Percentiles rank a stretch among this genome's conserved stretches.
Conservation (phyloP, 1,284 basidiomycete genomes). For the Ganoderma leucocontextum region DNA sequence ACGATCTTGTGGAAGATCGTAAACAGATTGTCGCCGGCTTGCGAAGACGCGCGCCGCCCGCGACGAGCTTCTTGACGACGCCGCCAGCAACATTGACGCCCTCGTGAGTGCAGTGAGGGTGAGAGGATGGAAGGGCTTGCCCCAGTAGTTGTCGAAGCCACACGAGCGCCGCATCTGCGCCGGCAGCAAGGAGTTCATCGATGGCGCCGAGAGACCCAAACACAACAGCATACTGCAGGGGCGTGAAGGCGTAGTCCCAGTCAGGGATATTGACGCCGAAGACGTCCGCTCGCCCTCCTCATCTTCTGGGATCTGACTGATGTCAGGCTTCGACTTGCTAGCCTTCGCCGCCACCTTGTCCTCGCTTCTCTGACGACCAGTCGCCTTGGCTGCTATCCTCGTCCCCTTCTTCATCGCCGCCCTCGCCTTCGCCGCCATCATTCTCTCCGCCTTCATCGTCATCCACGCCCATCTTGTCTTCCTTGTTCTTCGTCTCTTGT, state of each 20-base stretch:
- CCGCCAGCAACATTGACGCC: slow-evolving; percentile 49
- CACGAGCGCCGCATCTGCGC: slow-evolving; percentile 47
- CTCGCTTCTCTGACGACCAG: slow-evolving; percentile 43
- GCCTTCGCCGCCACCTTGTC: slow-evolving; percentile 33
- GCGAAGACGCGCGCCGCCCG: slow-evolving; percentile 56
- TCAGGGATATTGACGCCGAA: slow-evolving; percentile 60
- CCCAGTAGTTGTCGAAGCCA: slow-evolving; percentile 33
- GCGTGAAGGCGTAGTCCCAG: slow-evolving; percentile 64
- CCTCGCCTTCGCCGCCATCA: slow-evolving; percentile 32
- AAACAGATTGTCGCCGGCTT: slow-evolving; percentile 51
- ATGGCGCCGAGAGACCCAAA: slow-evolving; percentile 54
- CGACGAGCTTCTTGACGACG: slow-evolving; percentile 56
- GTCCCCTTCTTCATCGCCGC: slow-evolving; percentile 38
- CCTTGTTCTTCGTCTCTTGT: slow-evolving; percentile 36
- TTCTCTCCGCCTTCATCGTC: slow-evolving; percentile 44
- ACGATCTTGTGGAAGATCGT: slow-evolving; percentile 62
- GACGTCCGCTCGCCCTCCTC: slow-evolving; percentile 56
- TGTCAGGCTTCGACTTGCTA: slow-evolving; percentile 29
- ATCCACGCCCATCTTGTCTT: slow-evolving; percentile 41
- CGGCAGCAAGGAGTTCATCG: slow-evolving; percentile 55
- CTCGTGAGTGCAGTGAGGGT: slow-evolving; percentile 54
- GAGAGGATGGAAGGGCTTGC: slow-evolving; percentile 53
- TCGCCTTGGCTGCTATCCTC: slow-evolving; percentile 42
- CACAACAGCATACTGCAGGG: slow-evolving; percentile 60
- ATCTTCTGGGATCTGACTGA: slow-evolving; percentile 55